Evolutionary conservation across 2,329 filamentous ascomycete genomes (phyloP).

Genomic region (Ambrosiella beaveri): DNA sequence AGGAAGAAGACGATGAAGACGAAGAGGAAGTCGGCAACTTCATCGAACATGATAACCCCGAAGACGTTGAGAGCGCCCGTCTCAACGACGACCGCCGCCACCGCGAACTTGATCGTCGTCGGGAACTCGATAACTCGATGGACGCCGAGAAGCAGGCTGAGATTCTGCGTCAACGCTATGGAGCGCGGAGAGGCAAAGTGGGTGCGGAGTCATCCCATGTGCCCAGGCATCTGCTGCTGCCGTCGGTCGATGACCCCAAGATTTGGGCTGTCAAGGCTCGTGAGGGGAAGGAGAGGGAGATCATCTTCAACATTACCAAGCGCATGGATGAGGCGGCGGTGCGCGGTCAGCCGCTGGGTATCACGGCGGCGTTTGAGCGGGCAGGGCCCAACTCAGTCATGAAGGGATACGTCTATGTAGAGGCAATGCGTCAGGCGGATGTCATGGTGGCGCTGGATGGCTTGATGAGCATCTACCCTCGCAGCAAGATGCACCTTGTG

Average conservation of each 20-base stretch:
- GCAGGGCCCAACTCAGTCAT: conserved; percentile 61
- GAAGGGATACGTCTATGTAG: conserved; percentile 90
- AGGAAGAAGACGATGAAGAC: conserved; percentile 78
- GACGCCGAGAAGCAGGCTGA: conserved; percentile 90
- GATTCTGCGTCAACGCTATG: conserved; percentile 72
- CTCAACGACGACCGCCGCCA: conserved; percentile 84
- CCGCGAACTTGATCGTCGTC: conserved; percentile 80
- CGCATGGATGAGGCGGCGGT: conserved; percentile 64
- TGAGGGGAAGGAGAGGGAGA: conserved; percentile 86
- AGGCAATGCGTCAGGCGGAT: conserved; percentile 74
- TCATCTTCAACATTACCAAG: conserved; percentile 75
- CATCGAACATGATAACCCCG: conserved; percentile 76
- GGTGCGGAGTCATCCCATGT: conserved; percentile 58
- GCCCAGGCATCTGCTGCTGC: conserved; percentile 71
- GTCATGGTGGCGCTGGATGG: conserved; percentile 69
- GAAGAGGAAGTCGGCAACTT: conserved; percentile 68
- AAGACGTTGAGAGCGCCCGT: conserved; percentile 67
- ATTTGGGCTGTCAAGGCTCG: conserved; percentile 92
- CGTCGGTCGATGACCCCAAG: conserved; percentile 84
- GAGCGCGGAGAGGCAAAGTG: conserved; percentile 51
- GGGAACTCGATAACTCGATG: conserved; percentile 71
- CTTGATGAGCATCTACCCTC: conserved; percentile 77
- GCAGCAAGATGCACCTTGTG: conserved; percentile 71
- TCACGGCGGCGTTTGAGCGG: conserved; percentile 84
- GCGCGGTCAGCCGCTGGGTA: conserved; percentile 64